phyloP scores from a whole-genome alignment of 805 yeast genomes.

The Yarrowia hollandica region DNA sequence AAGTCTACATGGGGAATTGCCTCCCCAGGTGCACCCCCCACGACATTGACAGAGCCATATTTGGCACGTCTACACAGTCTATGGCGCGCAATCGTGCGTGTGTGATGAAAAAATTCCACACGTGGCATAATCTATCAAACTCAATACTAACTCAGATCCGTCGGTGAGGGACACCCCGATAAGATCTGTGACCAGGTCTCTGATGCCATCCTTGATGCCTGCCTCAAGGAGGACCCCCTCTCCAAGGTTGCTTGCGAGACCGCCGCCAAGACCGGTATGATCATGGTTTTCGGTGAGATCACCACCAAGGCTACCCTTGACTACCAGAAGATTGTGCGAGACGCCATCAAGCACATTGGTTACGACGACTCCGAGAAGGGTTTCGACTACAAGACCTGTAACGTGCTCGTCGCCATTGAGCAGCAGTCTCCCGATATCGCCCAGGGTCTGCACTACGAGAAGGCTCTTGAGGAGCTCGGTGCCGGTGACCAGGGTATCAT shows the following conservation, averaged over 20 bases:
- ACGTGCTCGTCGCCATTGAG: slow-evolving; percentile 97
- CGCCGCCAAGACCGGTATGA: slow-evolving; percentile 99
- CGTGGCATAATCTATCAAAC: too few species aligned
- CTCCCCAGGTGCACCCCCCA: too few species aligned
- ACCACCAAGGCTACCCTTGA: slow-evolving; percentile 95
- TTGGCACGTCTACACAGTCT: too few species aligned
- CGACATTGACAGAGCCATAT: too few species aligned
- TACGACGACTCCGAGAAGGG: slow-evolving; percentile 96
- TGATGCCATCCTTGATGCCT: slow-evolving; percentile 97
- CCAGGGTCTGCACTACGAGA: slow-evolving; percentile 96
- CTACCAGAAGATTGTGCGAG: slow-evolving; percentile 96
- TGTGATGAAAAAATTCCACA: too few species aligned
- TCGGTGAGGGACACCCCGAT: slow-evolving; percentile 64
- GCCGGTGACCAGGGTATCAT: slow-evolving; percentile 99
- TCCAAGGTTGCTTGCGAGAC: slow-evolving; percentile 99
- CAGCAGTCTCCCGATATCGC: slow-evolving; percentile 99
- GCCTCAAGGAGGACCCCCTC: slow-evolving; percentile 90
- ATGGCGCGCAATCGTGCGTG: too few species aligned
- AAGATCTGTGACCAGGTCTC: slow-evolving; percentile 93
- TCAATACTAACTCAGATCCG: slow-evolving; percentile 42
- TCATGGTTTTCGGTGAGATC: slow-evolving; percentile 98
- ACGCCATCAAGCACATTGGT: slow-evolving; percentile 97
- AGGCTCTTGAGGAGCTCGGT: slow-evolving; percentile 94
- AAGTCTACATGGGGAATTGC: too few species aligned
- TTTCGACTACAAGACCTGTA: slow-evolving; percentile 98